These are phyloP conservation scores for Canna indica DNA, from an alignment of 176 grass and related monocot genomes.

Conservation along the genomic window DNA sequence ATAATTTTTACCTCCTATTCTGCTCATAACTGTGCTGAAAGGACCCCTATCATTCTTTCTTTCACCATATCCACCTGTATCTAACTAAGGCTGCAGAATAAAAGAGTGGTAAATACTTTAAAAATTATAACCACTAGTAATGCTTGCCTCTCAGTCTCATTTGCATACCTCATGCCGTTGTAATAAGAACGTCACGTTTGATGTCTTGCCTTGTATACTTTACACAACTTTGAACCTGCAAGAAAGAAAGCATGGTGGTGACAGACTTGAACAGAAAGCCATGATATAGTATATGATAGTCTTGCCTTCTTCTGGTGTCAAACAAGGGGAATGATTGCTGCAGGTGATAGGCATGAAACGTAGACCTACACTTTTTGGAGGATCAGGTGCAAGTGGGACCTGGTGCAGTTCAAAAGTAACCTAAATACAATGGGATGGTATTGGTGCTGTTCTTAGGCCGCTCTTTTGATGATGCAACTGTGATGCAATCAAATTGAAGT, in stretches of 20 bases:
- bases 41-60: neutral
- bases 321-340: constrained; percentile 9
- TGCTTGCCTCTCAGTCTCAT: neutral
- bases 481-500: neutral
- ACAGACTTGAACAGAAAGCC: constrained; percentile 4
- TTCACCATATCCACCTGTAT: neutral
- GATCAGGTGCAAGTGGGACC: neutral
- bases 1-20: neutral
- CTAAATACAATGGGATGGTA: neutral
- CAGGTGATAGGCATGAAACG: neutral
- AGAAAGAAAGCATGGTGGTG: constrained; percentile 1
- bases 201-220: neutral
- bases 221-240: neutral
- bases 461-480: neutral
- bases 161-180: constrained; percentile 1
- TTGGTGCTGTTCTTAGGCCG: neutral
- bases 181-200: neutral
- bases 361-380: constrained; percentile 5
- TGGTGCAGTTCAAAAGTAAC: neutral
- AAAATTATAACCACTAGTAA: neutral
- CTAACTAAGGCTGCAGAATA: neutral
- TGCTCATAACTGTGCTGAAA: neutral
- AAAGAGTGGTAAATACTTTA: neutral
- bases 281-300: constrained; percentile 3
- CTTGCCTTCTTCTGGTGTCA: constrained; percentile 1